These are phyloP conservation scores for Sanguinoderma infundibulare DNA, from an alignment of 1,284 basidiomycete species.

Conservation along the genomic window DNA sequence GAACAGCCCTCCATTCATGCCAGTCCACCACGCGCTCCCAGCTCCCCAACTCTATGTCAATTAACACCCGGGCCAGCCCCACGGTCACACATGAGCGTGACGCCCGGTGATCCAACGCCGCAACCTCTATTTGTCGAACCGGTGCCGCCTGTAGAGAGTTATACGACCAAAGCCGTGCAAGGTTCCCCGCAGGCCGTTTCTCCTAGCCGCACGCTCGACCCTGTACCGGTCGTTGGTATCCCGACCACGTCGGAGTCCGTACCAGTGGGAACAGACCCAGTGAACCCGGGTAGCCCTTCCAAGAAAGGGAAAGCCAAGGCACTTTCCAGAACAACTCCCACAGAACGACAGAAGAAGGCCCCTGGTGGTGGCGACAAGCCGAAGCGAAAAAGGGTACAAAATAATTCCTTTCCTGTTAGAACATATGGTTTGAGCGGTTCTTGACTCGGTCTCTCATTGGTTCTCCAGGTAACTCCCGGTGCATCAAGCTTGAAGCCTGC, in stretches of 20 bases:
- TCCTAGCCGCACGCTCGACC: neutral
- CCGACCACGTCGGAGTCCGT: constrained; percentile 9
- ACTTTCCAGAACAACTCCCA: constrained; percentile 2
- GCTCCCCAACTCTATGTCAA: constrained; percentile 24
- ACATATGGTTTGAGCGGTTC: neutral
- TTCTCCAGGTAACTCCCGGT: constrained; percentile 16
- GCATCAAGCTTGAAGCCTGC: constrained; percentile 23
- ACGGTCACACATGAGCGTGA: constrained; percentile 4
- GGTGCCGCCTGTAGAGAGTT: neutral
- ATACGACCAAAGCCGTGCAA: neutral
- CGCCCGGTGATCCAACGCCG: neutral
- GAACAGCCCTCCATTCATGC: constrained; percentile 14
- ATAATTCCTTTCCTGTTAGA: constrained; percentile 6
- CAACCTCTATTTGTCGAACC: neutral
- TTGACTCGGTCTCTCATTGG: constrained; percentile 4
- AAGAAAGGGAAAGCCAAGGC: constrained; percentile 21
- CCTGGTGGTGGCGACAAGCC: constrained; percentile 18
- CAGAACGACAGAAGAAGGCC: constrained; percentile 14
- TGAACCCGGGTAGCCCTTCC: constrained; percentile 1
- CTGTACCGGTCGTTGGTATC: neutral
- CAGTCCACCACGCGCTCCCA: constrained; percentile 4
- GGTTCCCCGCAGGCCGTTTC: neutral
- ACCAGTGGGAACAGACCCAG: neutral
- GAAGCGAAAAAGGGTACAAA: constrained; percentile 20
- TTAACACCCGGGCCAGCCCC: constrained; percentile 14